phyloP scores from a whole-genome alignment of 208 protist genomes.

The Acanthamoeba sp. region DNA sequence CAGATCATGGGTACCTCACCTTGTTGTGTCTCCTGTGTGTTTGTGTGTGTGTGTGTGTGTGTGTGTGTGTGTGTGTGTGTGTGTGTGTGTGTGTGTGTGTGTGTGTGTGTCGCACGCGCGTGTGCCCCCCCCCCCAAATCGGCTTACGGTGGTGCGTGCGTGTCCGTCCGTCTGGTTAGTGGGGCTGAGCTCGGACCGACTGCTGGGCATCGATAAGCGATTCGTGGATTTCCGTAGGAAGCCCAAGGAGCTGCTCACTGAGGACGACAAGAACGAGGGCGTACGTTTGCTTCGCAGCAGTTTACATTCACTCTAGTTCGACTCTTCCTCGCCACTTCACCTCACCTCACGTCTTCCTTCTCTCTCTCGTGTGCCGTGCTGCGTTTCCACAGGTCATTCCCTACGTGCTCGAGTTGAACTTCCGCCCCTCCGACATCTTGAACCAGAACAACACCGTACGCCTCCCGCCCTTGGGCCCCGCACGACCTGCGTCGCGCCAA shows the following conservation, averaged over 20 bases:
- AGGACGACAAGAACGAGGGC: constrained; percentile 79
- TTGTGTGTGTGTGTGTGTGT: neutral
- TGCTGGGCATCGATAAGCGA: constrained; percentile 67
- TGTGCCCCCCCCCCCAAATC: neutral
- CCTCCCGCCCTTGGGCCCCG: neutral
- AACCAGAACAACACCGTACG: constrained; percentile 77
- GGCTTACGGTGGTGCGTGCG: neutral
- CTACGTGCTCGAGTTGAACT: constrained; percentile 72
- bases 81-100: neutral
- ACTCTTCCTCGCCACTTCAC: neutral
- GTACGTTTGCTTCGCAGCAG: constrained; percentile 18
- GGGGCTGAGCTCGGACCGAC: constrained; percentile 39
- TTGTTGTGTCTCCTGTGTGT: neutral
- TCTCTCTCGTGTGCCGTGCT: neutral
- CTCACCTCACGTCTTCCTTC: neutral
- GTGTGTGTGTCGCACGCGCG: neutral
- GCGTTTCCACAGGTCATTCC: constrained; percentile 51
- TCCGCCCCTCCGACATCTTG: constrained; percentile 37
- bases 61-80: neutral
- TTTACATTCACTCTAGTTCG: neutral
- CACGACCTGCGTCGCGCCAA: no score
- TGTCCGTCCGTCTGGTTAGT: neutral
- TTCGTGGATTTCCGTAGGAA: constrained; percentile 67
- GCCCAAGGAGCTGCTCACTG: constrained; percentile 69
- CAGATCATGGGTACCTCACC: constrained; percentile 53